phyloP scores from a whole-genome alignment of 257 asterid genomes.

The Pogostemon cablin region DNA sequence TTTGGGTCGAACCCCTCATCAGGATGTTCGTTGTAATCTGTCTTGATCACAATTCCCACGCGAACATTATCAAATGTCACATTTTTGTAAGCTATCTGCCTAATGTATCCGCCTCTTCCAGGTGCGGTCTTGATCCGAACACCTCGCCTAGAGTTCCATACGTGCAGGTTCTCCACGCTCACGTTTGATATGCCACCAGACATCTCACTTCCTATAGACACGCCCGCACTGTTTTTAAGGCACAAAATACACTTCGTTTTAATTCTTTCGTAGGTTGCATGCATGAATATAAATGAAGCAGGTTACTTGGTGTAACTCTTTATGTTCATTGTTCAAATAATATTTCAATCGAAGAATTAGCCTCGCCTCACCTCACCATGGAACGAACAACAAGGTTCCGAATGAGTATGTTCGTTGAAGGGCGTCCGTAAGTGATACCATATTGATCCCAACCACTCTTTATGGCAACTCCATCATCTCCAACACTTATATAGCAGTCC shows the following conservation, averaged over 20 bases:
- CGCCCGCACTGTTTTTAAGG: constrained; percentile 71
- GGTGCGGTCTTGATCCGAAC: constrained; percentile 94
- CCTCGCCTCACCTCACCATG: constrained; percentile 81
- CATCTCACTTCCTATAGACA: constrained; percentile 99
- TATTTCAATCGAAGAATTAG: neutral
- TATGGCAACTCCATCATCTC: constrained; percentile 95
- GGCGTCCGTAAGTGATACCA: constrained; percentile 77
- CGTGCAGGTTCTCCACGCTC: constrained; percentile 68
- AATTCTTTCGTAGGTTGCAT: neutral
- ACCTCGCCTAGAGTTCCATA: constrained; percentile 96
- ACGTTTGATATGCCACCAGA: constrained; percentile 91
- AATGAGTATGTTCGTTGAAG: constrained; percentile 75
- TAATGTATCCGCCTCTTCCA: constrained; percentile 90
- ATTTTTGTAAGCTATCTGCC: constrained; percentile 58
- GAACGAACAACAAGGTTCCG: constrained; percentile 89
- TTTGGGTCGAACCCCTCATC: constrained; percentile 66
- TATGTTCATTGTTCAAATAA: neutral
- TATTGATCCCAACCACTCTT: constrained; percentile 99
- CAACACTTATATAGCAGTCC: constrained; percentile 94
- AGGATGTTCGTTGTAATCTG: constrained; percentile 96
- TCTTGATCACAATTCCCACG: constrained; percentile 94
- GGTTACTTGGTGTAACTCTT: neutral
- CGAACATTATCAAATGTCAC: constrained; percentile 79
- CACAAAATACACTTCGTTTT: neutral
- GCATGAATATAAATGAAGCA: neutral